Base-by-base conservation (phyloP, 176 grass and related monocot genomes). In the Carex littledalei region DNA sequence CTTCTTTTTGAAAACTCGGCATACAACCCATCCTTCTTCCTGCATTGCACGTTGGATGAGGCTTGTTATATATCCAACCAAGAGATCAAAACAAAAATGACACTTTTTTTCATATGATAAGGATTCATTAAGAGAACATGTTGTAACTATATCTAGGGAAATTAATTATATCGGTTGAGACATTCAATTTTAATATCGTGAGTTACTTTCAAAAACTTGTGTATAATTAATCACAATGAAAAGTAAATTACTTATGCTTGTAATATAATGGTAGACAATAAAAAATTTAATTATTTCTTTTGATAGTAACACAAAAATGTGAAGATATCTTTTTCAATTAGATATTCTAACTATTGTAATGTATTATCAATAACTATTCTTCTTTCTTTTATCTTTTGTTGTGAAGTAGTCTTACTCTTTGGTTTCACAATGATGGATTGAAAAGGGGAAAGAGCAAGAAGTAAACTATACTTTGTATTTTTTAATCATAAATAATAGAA, bases 1-100 rank as follows among this genome's bases (percentile, higher is more conserved):
- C 85, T 95, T 99, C 90, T 99, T 99, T 77, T 92, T 95, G 91
- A 95, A 99, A 86, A 94, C 91, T 80, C 93, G 94, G 88, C 96
- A 99, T 37, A 99, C 96, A 54, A 99, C 96, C 96, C 96, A 99
- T 56, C 93, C 96, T 85, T 99, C 96, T 86, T 94, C 96, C 96
- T 99, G 87, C 81, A 93, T 78, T 85, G 31, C 63, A 87, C 73
- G 85, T 63, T 61, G 61, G 17, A 88, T 45, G 4, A 82, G 67
- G 34, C 2, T 16, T 63, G 66, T 82, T 83, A 81, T n/a, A 17
- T 1, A 56, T 56, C 6, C 5, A 71, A 71, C 2, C 17, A 45
- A 11, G 16, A 70, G 67, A n/a, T 35, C 3, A n/a, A 9, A 43
- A n/a, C 1, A 67, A 71, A 43, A 71, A 71, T 22, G 1, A 21